These are phyloP conservation scores for Fonsecaea monophora DNA, from an alignment of 2,329 filamentous ascomycete genomes.

Conservation along the genomic window DNA sequence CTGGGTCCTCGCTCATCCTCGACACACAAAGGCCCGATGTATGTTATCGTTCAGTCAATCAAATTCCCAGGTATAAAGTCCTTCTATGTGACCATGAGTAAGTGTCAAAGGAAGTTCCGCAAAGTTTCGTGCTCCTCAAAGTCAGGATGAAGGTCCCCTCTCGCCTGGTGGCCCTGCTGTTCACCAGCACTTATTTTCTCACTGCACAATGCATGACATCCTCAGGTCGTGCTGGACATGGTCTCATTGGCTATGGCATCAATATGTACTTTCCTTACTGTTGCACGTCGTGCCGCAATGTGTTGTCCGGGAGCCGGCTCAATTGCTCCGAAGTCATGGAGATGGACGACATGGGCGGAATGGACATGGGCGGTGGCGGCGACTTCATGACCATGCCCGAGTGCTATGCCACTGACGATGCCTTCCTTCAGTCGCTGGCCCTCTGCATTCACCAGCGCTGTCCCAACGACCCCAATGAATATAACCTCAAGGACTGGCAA, in stretches of 20 bases:
- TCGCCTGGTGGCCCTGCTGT: neutral
- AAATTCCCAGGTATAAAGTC: neutral
- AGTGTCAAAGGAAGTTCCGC: neutral
- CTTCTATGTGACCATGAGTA: neutral
- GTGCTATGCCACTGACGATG: constrained; percentile 43
- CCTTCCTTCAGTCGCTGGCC: constrained; percentile 43
- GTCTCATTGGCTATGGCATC: constrained; percentile 44
- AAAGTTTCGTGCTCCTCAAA: neutral
- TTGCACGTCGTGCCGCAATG: constrained; percentile 41
- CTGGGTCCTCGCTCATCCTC: neutral
- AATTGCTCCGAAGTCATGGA: constrained; percentile 42
- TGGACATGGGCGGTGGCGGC: constrained; percentile 35
- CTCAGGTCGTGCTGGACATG: constrained; percentile 24
- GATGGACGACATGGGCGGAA: constrained; percentile 35
- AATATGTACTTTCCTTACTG: constrained; percentile 42
- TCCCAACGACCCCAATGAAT: constrained; percentile 3
- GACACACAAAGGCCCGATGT: neutral
- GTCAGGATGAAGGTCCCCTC: neutral
- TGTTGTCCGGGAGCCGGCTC: constrained; percentile 41
- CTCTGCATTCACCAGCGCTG: constrained; percentile 43
- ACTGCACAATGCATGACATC: neutral
- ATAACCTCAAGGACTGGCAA: constrained; percentile 31
- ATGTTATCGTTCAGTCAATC: neutral
- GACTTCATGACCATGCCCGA: constrained; percentile 38
- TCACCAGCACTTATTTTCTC: neutral